phyloP scores from a whole-genome alignment of 2,329 filamentous ascomycete genomes.

The Ophiocordyceps camponoti-leonardi region DNA sequence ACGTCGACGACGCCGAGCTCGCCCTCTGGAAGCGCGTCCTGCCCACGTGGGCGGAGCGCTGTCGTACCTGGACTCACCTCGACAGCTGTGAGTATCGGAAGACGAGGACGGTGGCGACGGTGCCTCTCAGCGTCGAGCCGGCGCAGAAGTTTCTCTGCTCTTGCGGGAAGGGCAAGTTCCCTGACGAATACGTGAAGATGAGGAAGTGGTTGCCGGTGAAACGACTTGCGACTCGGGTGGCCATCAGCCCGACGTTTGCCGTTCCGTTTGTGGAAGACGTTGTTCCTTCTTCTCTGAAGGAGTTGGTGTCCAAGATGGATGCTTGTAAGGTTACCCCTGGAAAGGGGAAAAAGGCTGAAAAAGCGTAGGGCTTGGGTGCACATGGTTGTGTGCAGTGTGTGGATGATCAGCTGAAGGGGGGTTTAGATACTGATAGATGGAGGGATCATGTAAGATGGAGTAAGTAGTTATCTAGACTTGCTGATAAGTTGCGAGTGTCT shows the following conservation, averaged over 20 bases:
- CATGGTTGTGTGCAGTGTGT: too few relatives aligned
- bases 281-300: slow-evolving; percentile 2
- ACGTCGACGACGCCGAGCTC: slow-evolving; percentile 39
- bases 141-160: slow-evolving; percentile 23
- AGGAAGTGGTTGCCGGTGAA: slow-evolving; percentile 25
- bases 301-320: too few relatives aligned
- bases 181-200: slow-evolving; percentile 18
- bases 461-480: too few relatives aligned
- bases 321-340: too few relatives aligned
- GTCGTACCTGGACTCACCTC: slow-evolving; percentile 27
- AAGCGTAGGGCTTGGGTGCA: too few relatives aligned
- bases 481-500: too few relatives aligned
- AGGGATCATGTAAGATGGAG: too few relatives aligned
- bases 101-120: slow-evolving; percentile 6
- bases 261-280: slow-evolving; percentile 24
- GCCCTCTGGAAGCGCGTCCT: slow-evolving; percentile 29
- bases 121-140: slow-evolving; percentile 20
- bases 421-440: too few relatives aligned
- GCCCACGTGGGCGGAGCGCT: slow-evolving; percentile 27
- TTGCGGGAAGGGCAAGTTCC: slow-evolving; percentile 26
- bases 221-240: slow-evolving; percentile 31
- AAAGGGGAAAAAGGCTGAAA: too few relatives aligned
- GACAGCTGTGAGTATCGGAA: slow-evolving; percentile 24
- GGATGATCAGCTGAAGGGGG: too few relatives aligned
- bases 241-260: slow-evolving; percentile 37